phyloP scores from a whole-genome alignment of 192 early-diverging fungal genomes.

The Linnemannia schmuckeri region DNA sequence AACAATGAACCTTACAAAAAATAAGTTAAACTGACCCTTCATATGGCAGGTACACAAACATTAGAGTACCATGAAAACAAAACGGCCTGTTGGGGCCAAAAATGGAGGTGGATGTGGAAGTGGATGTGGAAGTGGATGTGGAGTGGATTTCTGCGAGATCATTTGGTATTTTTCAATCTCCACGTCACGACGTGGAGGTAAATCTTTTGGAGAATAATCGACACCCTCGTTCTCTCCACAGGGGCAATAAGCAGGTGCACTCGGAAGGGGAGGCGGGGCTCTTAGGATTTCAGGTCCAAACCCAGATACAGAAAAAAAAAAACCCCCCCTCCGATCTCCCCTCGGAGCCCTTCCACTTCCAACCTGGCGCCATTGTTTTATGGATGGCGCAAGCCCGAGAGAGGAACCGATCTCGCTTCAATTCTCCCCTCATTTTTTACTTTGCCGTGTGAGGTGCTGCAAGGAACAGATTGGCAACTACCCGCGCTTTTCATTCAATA shows the following conservation, averaged over 20 bases:
- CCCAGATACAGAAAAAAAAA: background rate
- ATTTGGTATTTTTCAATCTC: background rate
- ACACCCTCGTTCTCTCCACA: background rate
- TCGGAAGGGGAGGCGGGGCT: background rate
- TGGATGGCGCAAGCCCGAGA: background rate
- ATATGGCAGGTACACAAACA: background rate
- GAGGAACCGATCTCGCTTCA: background rate
- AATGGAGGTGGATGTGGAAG: too few relatives aligned
- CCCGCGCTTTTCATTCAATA: background rate
- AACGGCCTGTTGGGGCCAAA: background rate
- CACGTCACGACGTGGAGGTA: background rate
- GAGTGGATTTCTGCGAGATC: background rate
- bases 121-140: too few relatives aligned
- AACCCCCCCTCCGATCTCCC: background rate
- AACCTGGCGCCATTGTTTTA: background rate
- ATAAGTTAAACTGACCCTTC: background rate
- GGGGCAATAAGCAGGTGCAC: background rate
- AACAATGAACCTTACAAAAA: background rate
- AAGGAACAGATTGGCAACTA: background rate
- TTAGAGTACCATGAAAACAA: background rate
- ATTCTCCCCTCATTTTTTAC: background rate
- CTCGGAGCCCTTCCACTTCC: background rate
- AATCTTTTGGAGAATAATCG: background rate
- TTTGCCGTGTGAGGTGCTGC: background rate
- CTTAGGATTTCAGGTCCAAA: background rate